A percentile compares a stretch with the other conserved stretches of the same genome.
phyloP scores from a whole-genome alignment of 371 early-diverging fungal genomes.

The Nematocida ausubeli region DNA sequence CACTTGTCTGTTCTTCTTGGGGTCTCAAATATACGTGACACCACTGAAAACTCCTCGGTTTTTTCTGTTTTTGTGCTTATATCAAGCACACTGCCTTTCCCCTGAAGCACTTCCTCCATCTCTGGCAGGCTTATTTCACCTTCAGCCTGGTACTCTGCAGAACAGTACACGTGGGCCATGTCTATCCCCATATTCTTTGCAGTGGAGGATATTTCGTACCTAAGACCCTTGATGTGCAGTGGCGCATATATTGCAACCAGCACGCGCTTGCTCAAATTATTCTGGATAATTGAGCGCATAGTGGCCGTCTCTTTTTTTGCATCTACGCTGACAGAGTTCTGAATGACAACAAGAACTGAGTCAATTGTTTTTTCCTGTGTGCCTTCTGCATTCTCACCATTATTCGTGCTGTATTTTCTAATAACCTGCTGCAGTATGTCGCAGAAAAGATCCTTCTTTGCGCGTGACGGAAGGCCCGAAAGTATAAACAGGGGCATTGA shows the following conservation, averaged over 20 bases:
- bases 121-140: background rate
- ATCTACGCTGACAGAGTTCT: conserved; percentile 20
- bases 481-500: conserved; percentile 43
- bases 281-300: conserved; percentile 20
- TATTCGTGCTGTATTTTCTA: background rate
- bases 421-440: background rate
- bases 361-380: background rate
- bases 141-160: background rate
- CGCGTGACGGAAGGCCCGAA: conserved; percentile 37
- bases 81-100: background rate
- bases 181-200: conserved; percentile 15
- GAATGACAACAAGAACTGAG: conserved; percentile 26
- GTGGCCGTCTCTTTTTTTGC: conserved; percentile 23
- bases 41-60: conserved; percentile 8
- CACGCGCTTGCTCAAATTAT: conserved; percentile 14
- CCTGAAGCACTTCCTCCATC: background rate
- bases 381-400: background rate
- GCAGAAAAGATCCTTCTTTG: conserved; percentile 29
- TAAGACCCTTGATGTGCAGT: conserved; percentile 51
- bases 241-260: conserved; percentile 39
- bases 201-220: conserved; percentile 38
- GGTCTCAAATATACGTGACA: conserved; percentile 32
- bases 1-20: conserved; percentile 35
- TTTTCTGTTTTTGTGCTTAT: background rate
- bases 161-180: conserved; percentile 23